Evolutionary conservation across 257 asterid species (phyloP), one percentile per base, ranked within the genome.

Genomic region (Agastache rugosa): DNA sequence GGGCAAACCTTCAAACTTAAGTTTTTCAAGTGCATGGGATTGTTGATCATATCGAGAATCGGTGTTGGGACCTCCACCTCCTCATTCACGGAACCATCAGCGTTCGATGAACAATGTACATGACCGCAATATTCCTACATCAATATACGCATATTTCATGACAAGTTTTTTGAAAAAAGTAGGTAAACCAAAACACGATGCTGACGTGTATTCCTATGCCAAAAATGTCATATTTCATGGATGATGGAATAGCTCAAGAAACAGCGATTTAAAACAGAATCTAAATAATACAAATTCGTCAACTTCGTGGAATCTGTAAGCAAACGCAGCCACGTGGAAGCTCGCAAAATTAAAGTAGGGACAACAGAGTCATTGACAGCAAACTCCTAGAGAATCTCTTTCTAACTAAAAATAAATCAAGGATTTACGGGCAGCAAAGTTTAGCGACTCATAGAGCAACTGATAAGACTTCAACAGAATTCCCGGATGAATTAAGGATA

Each of bases 11-110:
- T 88, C 56, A 86, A 63, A 61, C 90, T 83, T 72, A 93, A 73
- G 73, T 84, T 91, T 79, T 93, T 93, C 66, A 93, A 79, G 74
- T 89, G 84, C 85, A 82, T 84, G 35, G 97, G 98, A 76, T 75
- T 88, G 25, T 91, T 93, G 67, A 93, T 62, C 78, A 83, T 86
- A 83, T 93, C 96, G 48, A 93, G 96, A 22, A 93, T 74, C n/a
- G 96, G 87, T 23, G 96, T 91, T 23, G 87, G 79, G 55, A 47
- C 84, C 80, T 83, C 77, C 85, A 42, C 84, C 80, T 82, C 77
- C 85, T 85, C 91, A 4, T 77, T 62, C 58, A 47, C 19, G 77
- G 81, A 66, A 72, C 75, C 89, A 76, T 61, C 82, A 50, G 58
- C 76, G 65, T 82, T 79, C 27, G 82, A 68, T 35, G 82, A 79